These are phyloP conservation scores for Calonectria ilicicola DNA, from an alignment of 2,329 filamentous ascomycete species.

Conservation along the genomic window DNA sequence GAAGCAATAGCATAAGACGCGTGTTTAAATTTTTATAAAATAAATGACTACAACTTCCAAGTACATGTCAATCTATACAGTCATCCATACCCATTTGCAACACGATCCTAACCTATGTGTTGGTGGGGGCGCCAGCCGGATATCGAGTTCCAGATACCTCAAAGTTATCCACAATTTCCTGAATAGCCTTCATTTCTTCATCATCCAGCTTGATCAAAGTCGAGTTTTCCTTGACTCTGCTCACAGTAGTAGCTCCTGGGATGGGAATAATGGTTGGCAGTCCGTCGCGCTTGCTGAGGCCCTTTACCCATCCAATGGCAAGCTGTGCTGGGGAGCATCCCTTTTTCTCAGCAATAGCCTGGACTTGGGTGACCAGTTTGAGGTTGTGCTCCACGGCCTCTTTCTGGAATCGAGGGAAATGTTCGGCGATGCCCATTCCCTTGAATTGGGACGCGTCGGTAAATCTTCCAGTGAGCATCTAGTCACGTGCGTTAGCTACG, in stretches of 20 bases:
- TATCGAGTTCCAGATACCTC: conserved; percentile 64
- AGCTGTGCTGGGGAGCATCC: conserved; percentile 72
- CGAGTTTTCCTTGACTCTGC: conserved; percentile 72
- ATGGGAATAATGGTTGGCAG: conserved; percentile 73
- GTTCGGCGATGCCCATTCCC: conserved; percentile 32
- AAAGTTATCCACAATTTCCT: conserved; percentile 60
- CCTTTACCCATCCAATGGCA: conserved; percentile 73
- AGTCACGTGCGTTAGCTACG: conserved; percentile 16
- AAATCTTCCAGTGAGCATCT: conserved; percentile 48
- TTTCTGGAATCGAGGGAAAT: conserved; percentile 29
- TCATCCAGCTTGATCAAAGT: conserved; percentile 60
- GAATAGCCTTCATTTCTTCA: conserved; percentile 63
- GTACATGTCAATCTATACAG: too few species aligned
- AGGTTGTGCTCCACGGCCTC: conserved; percentile 64
- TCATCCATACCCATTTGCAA: too few species aligned
- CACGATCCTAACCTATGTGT: conserved; percentile 48
- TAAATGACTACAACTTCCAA: too few species aligned
- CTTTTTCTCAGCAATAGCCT: conserved; percentile 70
- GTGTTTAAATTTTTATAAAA: too few species aligned
- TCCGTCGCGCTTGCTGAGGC: conserved; percentile 62
- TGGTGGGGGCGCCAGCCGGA: conserved; percentile 47
- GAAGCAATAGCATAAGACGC: too few species aligned
- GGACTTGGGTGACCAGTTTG: conserved; percentile 68
- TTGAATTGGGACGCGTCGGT: conserved; percentile 39
- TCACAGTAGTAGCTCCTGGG: conserved; percentile 69